A percentile compares a stretch with the other conserved stretches of the same genome.
Evolutionary conservation across 2,329 filamentous ascomycete genomes (phyloP).

Genomic region (Monosporascus sp.): DNA sequence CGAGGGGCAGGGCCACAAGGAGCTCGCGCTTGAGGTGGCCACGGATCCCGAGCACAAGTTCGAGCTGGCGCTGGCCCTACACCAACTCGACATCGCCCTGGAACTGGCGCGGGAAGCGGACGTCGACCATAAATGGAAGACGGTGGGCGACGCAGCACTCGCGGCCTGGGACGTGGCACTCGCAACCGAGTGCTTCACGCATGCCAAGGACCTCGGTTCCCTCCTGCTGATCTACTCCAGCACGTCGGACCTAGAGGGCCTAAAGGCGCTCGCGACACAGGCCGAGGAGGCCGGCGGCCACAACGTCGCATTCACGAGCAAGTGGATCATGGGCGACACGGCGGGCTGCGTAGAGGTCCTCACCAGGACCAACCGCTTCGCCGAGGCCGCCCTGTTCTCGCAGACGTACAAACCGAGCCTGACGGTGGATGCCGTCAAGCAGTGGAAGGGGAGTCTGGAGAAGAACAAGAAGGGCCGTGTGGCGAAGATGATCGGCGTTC

Average conservation of each 20-base stretch:
- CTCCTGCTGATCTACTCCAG: conserved; percentile 84
- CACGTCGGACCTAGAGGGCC: conserved; percentile 70
- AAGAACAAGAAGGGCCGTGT: conserved; percentile 82
- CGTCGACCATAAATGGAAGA: conserved; percentile 97
- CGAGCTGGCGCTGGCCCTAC: conserved; percentile 78
- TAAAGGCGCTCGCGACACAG: conserved; percentile 65
- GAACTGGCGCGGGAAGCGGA: conserved; percentile 78
- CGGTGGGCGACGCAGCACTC: conserved; percentile 86
- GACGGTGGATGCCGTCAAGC: conserved; percentile 58
- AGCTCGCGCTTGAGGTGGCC: conserved; percentile 87
- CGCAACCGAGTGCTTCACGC: conserved; percentile 87
- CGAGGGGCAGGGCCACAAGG: conserved; percentile 95
- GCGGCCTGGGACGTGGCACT: conserved; percentile 79
- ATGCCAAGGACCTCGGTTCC: conserved; percentile 86
- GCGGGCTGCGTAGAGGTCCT: conserved; percentile 77
- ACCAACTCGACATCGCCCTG: conserved; percentile 78
- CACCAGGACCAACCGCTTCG: conserved; percentile 67
- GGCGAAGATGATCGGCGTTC: conserved; percentile 74
- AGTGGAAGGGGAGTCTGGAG: conserved; percentile 82
- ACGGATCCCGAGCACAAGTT: conserved; percentile 96
- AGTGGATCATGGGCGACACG: conserved; percentile 82
- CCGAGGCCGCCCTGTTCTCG: conserved; percentile 85
- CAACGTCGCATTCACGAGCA: conserved; percentile 87
- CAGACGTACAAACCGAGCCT: conserved; percentile 92
- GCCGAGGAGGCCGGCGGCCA: conserved; percentile 74